These are phyloP conservation scores for Platanus orientalis DNA, from an alignment of 164 flowering plant species.

Conservation along the genomic window DNA sequence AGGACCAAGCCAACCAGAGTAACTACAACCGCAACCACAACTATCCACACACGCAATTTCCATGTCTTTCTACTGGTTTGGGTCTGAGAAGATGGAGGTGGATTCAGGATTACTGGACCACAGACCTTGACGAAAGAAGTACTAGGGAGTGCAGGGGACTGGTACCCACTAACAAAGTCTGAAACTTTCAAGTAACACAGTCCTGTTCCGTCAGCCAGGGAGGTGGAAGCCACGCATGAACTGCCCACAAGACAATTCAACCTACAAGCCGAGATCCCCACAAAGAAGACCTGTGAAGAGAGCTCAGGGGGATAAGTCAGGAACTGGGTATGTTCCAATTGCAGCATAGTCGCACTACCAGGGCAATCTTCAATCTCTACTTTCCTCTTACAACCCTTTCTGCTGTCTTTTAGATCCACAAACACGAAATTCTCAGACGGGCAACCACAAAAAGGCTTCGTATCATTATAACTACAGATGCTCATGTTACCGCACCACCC, in stretches of 20 bases:
- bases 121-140: slow-evolving; percentile 59
- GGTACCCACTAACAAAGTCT: slow-evolving; percentile 46
- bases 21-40: slow-evolving; percentile 36
- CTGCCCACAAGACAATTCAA: slow-evolving; percentile 35
- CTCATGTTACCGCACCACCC: slow-evolving; percentile 85
- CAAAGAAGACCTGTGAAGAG: slow-evolving; percentile 24
- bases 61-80: not conserved
- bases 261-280: slow-evolving; percentile 39
- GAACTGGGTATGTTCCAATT: slow-evolving; percentile 46
- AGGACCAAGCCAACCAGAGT: slow-evolving; percentile 32
- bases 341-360: slow-evolving; percentile 43
- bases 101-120: slow-evolving; percentile 33
- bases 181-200: slow-evolving; percentile 37
- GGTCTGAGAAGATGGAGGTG: slow-evolving; percentile 7
- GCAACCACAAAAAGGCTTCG: slow-evolving; percentile 59
- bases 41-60: slow-evolving; percentile 33
- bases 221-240: slow-evolving; percentile 49
- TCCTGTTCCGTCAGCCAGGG: slow-evolving; percentile 57
- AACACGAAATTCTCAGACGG: slow-evolving; percentile 67
- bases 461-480: slow-evolving; percentile 70
- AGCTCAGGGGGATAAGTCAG: slow-evolving; percentile 60
- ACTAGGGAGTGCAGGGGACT: slow-evolving; percentile 47
- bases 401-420: slow-evolving; percentile 49
- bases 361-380: slow-evolving; percentile 52
- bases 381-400: slow-evolving; percentile 76